phyloP scores from a whole-genome alignment of 2,329 filamentous ascomycete genomes.

The Pochonia chlamydosporia region DNA sequence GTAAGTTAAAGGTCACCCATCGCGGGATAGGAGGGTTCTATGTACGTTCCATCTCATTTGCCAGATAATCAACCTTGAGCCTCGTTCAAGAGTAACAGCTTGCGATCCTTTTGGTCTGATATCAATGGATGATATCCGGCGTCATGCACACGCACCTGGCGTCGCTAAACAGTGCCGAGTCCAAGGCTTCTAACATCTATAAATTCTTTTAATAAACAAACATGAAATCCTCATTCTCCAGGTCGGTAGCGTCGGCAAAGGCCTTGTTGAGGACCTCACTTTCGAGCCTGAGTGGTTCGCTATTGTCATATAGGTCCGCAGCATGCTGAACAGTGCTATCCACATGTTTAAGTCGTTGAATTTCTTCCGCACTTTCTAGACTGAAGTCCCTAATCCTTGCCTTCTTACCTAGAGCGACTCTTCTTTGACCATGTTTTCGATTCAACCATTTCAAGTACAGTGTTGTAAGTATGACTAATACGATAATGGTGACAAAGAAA shows the following conservation, averaged over 20 bases:
- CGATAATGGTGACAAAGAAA: slow-evolving; percentile 54
- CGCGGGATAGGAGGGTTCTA: too few species aligned
- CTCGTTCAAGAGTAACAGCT: too few species aligned
- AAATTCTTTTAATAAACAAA: slow-evolving; percentile 39
- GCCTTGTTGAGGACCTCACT: slow-evolving; percentile 18
- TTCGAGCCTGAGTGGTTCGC: slow-evolving; percentile 7
- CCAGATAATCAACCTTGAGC: too few species aligned
- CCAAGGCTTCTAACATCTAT: too few species aligned
- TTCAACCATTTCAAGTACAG: slow-evolving; percentile 49
- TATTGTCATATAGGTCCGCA: slow-evolving; percentile 9
- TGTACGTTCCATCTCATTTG: too few species aligned
- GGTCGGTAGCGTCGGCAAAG: slow-evolving; percentile 49
- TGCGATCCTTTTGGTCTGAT: too few species aligned
- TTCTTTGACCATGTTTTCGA: slow-evolving; percentile 43
- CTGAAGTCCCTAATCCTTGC: slow-evolving; percentile 53
- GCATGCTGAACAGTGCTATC: slow-evolving; percentile 15
- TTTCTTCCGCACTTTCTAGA: slow-evolving; percentile 44
- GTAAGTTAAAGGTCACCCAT: too few species aligned
- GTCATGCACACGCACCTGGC: too few species aligned
- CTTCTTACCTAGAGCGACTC: slow-evolving; percentile 54
- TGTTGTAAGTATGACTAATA: slow-evolving; percentile 37
- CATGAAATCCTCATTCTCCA: slow-evolving; percentile 59
- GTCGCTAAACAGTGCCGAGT: too few species aligned
- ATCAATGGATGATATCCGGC: too few species aligned
- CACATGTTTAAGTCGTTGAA: slow-evolving; percentile 27